These are phyloP conservation scores for Xylariaceae sp. DNA, from an alignment of 2,329 filamentous ascomycete species.

Conservation along the genomic window DNA sequence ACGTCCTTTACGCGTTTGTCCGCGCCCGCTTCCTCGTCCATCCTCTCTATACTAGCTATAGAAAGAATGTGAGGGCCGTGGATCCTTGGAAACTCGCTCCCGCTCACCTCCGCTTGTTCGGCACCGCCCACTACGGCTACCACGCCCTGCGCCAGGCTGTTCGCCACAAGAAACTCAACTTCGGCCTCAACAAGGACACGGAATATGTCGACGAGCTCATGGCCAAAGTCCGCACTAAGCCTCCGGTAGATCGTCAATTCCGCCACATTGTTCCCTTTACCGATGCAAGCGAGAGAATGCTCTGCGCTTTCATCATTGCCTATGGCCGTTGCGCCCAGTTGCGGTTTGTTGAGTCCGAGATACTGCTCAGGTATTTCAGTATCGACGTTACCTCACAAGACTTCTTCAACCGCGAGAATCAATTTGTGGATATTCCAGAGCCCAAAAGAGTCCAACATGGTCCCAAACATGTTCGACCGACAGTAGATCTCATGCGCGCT, in stretches of 20 bases:
- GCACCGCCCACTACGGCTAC: no score
- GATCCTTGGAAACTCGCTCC: constrained; percentile 37
- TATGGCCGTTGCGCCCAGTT: constrained; percentile 38
- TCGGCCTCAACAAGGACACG: constrained; percentile 30
- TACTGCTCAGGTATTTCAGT: constrained; percentile 30
- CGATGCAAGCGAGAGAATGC: no score
- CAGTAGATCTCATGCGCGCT: constrained; percentile 54
- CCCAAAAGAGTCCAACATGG: no score
- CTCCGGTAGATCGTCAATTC: no score
- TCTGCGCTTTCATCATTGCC: constrained; percentile 41
- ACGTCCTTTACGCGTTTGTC: constrained; percentile 42
- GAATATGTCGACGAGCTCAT: constrained; percentile 28
- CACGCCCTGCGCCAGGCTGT: constrained; percentile 13
- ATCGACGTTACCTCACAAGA: constrained; percentile 19
- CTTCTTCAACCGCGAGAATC: neutral
- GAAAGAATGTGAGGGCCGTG: constrained; percentile 38
- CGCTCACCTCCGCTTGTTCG: constrained; percentile 10
- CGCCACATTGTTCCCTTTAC: no score
- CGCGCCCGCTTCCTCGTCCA: constrained; percentile 45
- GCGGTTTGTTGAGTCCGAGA: constrained; percentile 27
- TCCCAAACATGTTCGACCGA: constrained; percentile 43
- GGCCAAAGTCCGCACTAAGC: constrained; percentile 26
- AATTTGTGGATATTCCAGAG: no score
- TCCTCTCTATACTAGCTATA: constrained; percentile 43
- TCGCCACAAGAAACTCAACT: constrained; percentile 17